phyloP scores from a whole-genome alignment of 257 asterid species.

The Solanum lignicaule region DNA sequence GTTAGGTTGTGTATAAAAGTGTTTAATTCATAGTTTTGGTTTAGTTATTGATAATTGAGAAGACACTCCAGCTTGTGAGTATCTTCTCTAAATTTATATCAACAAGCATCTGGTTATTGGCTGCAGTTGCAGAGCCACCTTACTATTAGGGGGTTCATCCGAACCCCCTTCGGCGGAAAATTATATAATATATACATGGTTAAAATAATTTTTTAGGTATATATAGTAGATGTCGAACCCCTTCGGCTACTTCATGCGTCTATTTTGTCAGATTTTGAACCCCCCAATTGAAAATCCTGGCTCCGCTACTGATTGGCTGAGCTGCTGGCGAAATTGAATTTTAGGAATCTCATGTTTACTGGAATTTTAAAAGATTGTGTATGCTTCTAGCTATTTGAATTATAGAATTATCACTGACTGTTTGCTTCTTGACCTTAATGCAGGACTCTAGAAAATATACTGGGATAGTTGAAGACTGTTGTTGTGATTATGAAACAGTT shows the following conservation, averaged over 20 bases:
- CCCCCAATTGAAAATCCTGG: too few relatives aligned
- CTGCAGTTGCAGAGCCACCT: too few relatives aligned
- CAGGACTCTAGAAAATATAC: conserved; percentile 87
- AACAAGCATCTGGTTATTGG: background rate
- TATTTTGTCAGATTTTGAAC: too few relatives aligned
- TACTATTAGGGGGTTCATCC: too few relatives aligned
- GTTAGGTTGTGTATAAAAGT: background rate
- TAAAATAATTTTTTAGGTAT: too few relatives aligned
- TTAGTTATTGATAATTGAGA: background rate
- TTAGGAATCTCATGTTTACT: background rate
- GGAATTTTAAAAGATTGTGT: background rate
- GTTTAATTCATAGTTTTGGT: background rate
- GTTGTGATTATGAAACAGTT: conserved; percentile 96
- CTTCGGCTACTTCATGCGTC: too few relatives aligned
- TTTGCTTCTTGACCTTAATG: conserved; percentile 20
- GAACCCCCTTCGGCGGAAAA: too few relatives aligned
- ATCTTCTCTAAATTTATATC: background rate
- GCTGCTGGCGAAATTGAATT: background rate
- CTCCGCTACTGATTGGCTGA: too few relatives aligned
- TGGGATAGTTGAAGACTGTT: conserved; percentile 88
- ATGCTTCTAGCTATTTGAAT: background rate
- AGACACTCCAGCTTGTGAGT: background rate
- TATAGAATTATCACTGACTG: background rate
- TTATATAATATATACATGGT: too few relatives aligned
- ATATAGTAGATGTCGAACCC: too few relatives aligned